Base-by-base conservation (phyloP, 345 rosid species). In the Abelmoschus esculentus region DNA sequence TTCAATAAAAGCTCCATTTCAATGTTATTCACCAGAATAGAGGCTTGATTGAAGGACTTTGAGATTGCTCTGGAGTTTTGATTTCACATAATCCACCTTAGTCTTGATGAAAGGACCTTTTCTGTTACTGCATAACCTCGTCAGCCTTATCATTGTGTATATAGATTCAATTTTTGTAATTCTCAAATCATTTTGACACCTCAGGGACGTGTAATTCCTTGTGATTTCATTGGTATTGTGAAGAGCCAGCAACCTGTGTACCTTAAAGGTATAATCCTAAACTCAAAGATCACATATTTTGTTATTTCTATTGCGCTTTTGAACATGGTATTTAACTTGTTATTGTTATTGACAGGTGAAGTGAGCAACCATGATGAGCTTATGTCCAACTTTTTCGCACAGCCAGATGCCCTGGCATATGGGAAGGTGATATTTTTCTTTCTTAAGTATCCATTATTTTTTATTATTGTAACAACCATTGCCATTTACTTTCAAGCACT, bases 301-400 rank as follows among this genome's bases (percentile, higher is more conserved):
- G 50, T 49, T 72, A 47, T 42, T 46, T 47, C 18, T 49, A 19
- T 22, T 61, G 60, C 22, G 40, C 74, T 53, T 19, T 47, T 61
- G 32, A 36, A 44, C 47, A 34, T 69, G 14, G 50, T 11, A 49
- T 18, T 70, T 28, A 52, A 22, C 6, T 38, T 73, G 47, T 26
- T 42, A 44, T 58, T 67, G 15, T 74, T 66, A 54, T 61, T 74
- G 29, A 65, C 83, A 91, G 99, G 91, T 61, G 99, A 95, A 84
- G 99, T 90, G 46, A 91, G 82, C 67, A 95, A 95, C 85, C 99
- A 95, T 71, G 99, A 95, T 65, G 99, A 95, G 80, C 96, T 95
- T 72, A 90, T 91, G 99, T 91, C 98, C 54, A 95, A 95, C 92
- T 95, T 95, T 77, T 95, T 91, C 59, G 99, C 99, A 47, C 96